phyloP scores from a whole-genome alignment of 306 rosid species.

The Acacia melanoxylon region DNA sequence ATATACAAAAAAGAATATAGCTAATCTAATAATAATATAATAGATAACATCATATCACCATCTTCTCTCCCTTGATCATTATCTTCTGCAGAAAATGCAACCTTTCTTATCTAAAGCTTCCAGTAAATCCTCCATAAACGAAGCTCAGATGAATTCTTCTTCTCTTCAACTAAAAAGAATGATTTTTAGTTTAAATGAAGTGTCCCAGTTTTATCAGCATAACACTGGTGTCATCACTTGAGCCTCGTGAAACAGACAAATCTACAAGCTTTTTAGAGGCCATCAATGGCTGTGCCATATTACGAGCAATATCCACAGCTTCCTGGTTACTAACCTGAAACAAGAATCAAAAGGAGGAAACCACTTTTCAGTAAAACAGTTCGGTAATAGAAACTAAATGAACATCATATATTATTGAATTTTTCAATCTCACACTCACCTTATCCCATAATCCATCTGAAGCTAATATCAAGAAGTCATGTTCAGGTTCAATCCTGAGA shows the following conservation, averaged over 20 bases:
- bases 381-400: neutral
- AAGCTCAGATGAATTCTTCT: constrained; percentile 7
- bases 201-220: constrained; percentile 63
- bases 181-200: constrained; percentile 37
- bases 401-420: neutral
- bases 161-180: neutral
- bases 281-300: constrained; percentile 45
- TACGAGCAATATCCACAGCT: constrained; percentile 81
- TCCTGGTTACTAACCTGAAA: constrained; percentile 87
- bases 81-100: neutral
- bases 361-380: constrained; percentile 6
- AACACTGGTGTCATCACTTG: constrained; percentile 82
- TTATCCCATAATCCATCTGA: constrained; percentile 98
- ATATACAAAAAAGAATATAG: constrained; percentile 46
- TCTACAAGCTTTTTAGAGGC: constrained; percentile 91
- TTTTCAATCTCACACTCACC: constrained; percentile 39
- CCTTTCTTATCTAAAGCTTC: neutral
- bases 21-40: constrained; percentile 37
- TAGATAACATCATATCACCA: neutral
- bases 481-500: constrained; percentile 59
- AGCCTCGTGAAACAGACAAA: constrained; percentile 73
- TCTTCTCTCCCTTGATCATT: neutral
- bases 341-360: constrained; percentile 17
- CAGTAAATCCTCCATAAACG: neutral
- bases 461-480: constrained; percentile 86